A percentile compares a stretch with the other conserved stretches of the same genome.
phyloP scores from a whole-genome alignment of 805 yeast species.

The Teunomyces aglyptinius region DNA sequence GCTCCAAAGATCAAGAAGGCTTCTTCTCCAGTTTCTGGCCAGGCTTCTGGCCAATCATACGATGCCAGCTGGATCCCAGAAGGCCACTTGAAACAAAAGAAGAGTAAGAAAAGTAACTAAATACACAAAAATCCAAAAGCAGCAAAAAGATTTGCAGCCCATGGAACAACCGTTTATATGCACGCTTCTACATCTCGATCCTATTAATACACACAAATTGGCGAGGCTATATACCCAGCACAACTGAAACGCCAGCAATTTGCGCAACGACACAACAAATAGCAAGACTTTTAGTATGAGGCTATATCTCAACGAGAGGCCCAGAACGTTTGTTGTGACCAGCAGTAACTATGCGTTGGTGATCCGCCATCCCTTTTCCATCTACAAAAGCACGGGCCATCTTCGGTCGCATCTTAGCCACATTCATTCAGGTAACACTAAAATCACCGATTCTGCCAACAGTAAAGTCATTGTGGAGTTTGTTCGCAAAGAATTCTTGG shows the following conservation, averaged over 20 bases:
- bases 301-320: conserved; percentile 59
- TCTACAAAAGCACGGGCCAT: conserved; percentile 17
- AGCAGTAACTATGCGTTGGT: conserved; percentile 59
- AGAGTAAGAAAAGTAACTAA: conserved; percentile 9
- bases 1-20: conserved; percentile 24
- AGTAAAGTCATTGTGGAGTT: conserved; percentile 51
- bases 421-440: neutral
- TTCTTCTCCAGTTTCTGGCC: conserved; percentile 10
- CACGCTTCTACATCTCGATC: neutral
- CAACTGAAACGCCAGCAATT: too few species aligned
- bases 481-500: conserved; percentile 41
- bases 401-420: conserved; percentile 17
- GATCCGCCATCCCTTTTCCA: conserved; percentile 48
- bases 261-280: too few species aligned
- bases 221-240: neutral
- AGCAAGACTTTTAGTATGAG: conserved; percentile 40
- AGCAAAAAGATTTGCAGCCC: neutral
- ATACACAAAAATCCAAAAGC: neutral
- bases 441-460: conserved; percentile 24
- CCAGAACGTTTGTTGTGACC: conserved; percentile 68
- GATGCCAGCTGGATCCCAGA: conserved; percentile 12
- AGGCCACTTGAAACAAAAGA: conserved; percentile 9
- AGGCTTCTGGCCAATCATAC: neutral
- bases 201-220: neutral
- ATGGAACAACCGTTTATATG: neutral